Evolutionary conservation across 2,329 filamentous ascomycete species (phyloP), one percentile per base, ranked within the genome.

Genomic region (Penicillium verrucosum): DNA sequence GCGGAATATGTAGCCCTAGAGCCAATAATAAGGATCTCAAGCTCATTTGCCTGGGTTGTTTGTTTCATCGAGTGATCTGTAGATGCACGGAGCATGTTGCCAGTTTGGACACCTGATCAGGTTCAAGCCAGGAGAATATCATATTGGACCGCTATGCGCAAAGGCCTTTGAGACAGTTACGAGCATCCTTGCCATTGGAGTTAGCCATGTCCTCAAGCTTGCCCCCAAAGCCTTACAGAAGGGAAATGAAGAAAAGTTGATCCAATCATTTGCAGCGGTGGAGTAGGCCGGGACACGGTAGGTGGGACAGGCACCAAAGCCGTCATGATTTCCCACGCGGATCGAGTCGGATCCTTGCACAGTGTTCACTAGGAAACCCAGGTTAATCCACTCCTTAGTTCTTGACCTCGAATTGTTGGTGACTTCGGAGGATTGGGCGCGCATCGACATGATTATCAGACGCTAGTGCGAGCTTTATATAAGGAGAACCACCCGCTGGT

Each of bases 281-380:
- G 64, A 65, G 60, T 54, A 56, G 56, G 38, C 48, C 58, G 59
- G 51, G 51, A 59, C 59, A 56, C 60, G 58, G 59, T 62, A 65
- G 65, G 65, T 67, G 65, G 65, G 65, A 68, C 66, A 68, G 66
- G 62, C 58, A 68, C 52, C 64, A 61, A 54, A 67, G 60, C 57
- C 61, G 63, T 60, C 51, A 60, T 59, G 58, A 59, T 64, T 62
- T 64, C 60, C 59, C 56, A 65, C 62, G 58, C 63, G 63, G 63
- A 65, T 65, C 62, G 55, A 64, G 60, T 66, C 65, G 61, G 65
- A 66, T 65, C 61, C 63, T 63, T 62, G 63, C 60, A 63, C 63
- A 54, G 55, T 52, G 27, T 36, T 58, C 46, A 56, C 44, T 55
- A 54, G 52, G 55, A 51, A 64, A 62, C 50, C 48, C 43, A 41